These are phyloP conservation scores for Microascus cirrosus DNA, from an alignment of 2,329 filamentous ascomycete genomes.

Conservation along the genomic window DNA sequence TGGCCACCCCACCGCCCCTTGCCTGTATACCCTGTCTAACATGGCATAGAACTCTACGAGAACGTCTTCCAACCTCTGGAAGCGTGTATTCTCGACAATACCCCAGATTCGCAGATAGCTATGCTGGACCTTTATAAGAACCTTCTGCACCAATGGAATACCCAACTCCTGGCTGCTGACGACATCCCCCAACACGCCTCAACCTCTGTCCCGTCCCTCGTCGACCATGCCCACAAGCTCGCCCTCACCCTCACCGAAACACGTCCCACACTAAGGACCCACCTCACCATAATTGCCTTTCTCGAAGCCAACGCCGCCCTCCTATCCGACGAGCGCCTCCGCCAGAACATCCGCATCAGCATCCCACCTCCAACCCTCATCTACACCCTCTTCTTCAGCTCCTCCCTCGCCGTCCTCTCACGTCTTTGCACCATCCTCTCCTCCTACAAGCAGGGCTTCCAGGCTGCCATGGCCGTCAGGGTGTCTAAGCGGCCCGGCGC, in stretches of 20 bases:
- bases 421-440: conserved; percentile 60
- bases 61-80: conserved; percentile 42
- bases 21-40: neutral
- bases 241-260: conserved; percentile 49
- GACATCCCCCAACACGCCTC: conserved; percentile 22
- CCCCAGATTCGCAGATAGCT: conserved; percentile 38
- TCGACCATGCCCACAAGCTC: conserved; percentile 41
- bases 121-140: conserved; percentile 58
- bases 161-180: conserved; percentile 27
- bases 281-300: conserved; percentile 56
- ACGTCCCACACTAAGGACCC: conserved; percentile 25
- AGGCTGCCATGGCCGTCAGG: conserved; percentile 39
- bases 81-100: conserved; percentile 34
- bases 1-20: conserved; percentile 12
- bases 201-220: conserved; percentile 26
- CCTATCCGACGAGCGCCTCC: conserved; percentile 37
- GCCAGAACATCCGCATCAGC: conserved; percentile 49
- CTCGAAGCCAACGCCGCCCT: conserved; percentile 51
- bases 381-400: conserved; percentile 59
- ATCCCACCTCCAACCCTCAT: conserved; percentile 57
- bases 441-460: conserved; percentile 63
- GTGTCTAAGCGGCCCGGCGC: conserved; percentile 13
- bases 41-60: conserved; percentile 32
- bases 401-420: conserved; percentile 52
- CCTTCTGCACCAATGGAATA: conserved; percentile 51